Evolutionary conservation across 2,329 filamentous ascomycete species (phyloP).

Genomic region (Rutstroemia sydowiana): DNA sequence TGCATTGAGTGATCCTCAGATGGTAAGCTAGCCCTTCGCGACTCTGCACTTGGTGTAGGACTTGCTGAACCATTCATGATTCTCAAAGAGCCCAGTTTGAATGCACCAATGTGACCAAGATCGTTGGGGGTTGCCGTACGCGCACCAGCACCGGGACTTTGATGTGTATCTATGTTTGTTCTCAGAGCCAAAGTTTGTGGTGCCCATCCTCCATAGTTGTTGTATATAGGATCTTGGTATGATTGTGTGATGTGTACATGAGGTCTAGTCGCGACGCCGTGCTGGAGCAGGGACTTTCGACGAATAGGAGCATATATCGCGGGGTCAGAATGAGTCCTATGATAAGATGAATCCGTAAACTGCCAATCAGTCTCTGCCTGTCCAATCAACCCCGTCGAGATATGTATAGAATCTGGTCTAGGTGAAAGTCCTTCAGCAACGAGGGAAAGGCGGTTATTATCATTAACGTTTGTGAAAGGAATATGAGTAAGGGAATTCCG

Average conservation of each 20-base stretch:
- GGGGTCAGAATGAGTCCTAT: slow-evolving; percentile 19
- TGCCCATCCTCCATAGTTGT: slow-evolving; percentile 3
- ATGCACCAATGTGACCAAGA: slow-evolving; percentile 49
- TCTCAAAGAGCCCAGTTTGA: slow-evolving; percentile 54
- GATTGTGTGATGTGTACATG: slow-evolving; percentile 5
- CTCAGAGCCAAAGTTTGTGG: slow-evolving; percentile 3
- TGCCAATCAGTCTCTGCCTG: slow-evolving; percentile 8
- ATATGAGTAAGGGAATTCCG: slow-evolving; percentile 22
- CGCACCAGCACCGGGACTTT: slow-evolving; percentile 10
- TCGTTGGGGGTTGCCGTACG: slow-evolving; percentile 42
- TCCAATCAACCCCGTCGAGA: slow-evolving; percentile 1
- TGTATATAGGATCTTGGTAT: slow-evolving; percentile 7
- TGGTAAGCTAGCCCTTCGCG: slow-evolving; percentile 12
- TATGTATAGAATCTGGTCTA: slow-evolving; percentile 9
- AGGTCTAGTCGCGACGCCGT: slow-evolving; percentile 28
- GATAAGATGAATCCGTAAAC: slow-evolving; percentile 2
- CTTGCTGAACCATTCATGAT: slow-evolving; percentile 53
- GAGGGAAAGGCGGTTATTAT: slow-evolving; percentile 22
- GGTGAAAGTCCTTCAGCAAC: slow-evolving; percentile 21
- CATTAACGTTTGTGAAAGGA: slow-evolving; percentile 11
- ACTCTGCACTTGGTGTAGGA: slow-evolving; percentile 38
- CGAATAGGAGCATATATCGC: slow-evolving; percentile 25
- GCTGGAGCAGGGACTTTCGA: slow-evolving; percentile 26
- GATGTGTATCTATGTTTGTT: slow-evolving; percentile 1
- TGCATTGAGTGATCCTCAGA: background rate